Evolutionary conservation across 2,329 filamentous ascomycete species (phyloP).

Genomic region (Neoarthrinium moseri): DNA sequence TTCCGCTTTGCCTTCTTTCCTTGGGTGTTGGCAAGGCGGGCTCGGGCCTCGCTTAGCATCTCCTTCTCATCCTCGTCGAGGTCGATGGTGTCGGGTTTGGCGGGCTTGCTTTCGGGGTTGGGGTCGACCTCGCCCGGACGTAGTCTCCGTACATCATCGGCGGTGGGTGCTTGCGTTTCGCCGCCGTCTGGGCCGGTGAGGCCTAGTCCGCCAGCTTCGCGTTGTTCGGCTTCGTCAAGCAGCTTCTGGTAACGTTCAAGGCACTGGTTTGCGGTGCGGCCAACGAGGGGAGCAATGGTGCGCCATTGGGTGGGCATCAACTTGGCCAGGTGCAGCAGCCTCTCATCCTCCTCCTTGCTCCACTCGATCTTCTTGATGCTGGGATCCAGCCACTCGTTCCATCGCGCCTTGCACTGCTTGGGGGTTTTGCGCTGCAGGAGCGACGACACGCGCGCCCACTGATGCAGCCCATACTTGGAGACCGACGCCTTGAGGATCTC

Average conservation of each 20-base stretch:
- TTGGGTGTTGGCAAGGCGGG: constrained; percentile 94
- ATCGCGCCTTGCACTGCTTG: constrained; percentile 98
- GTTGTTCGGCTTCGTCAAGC: constrained; percentile 90
- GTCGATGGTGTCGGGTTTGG: constrained; percentile 93
- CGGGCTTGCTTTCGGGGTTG: constrained; percentile 96
- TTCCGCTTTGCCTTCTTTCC: constrained; percentile 99
- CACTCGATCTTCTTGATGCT: constrained; percentile 98
- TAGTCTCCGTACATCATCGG: constrained; percentile 86
- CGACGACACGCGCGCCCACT: constrained; percentile 98
- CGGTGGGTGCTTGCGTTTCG: constrained; percentile 83
- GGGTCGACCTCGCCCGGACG: constrained; percentile 93
- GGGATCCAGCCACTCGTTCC: constrained; percentile 97
- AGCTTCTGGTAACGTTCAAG: constrained; percentile 96
- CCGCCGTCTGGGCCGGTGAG: constrained; percentile 83
- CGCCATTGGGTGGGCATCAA: constrained; percentile 99
- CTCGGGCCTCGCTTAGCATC: constrained; percentile 96
- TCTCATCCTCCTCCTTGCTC: constrained; percentile 98
- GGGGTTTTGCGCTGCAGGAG: constrained; percentile 95
- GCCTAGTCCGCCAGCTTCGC: constrained; percentile 77
- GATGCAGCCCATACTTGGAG: constrained; percentile 92
- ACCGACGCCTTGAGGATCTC: constrained; percentile 96
- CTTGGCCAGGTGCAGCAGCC: constrained; percentile 92
- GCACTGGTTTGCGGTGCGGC: constrained; percentile 94
- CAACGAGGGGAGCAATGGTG: constrained; percentile 95
- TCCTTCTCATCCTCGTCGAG: constrained; percentile 99